Evolutionary conservation across 1,284 basidiomycete species (phyloP).

Genomic region (Ustilago cynodontis): DNA sequence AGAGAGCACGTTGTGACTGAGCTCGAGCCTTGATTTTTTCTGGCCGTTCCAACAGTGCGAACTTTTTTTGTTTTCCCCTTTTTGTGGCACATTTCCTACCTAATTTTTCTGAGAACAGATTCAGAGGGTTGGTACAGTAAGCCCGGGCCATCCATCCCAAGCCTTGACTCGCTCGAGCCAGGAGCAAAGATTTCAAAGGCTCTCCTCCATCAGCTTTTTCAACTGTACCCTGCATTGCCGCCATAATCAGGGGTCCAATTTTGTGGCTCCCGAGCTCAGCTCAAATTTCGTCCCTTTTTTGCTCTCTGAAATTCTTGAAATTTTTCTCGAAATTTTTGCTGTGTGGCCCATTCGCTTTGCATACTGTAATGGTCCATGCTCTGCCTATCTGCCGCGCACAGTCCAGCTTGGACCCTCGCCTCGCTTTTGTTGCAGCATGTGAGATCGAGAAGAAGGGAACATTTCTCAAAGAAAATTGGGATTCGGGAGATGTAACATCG

Average conservation of each 20-base stretch:
- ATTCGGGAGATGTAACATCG: constrained; percentile 1
- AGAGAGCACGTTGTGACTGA: constrained; percentile 4
- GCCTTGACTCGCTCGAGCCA: constrained; percentile 14
- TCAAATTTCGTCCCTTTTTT: neutral
- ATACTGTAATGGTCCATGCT: constrained; percentile 6
- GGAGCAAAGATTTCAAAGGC: constrained; percentile 3
- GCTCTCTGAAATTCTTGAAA: neutral
- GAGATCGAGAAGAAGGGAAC: too few species aligned
- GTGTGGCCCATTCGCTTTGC: constrained; percentile 2
- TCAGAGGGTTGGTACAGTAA: constrained; percentile 1
- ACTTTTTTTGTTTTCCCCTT: neutral
- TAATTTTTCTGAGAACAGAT: neutral
- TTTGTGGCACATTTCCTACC: neutral
- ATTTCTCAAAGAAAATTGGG: too few species aligned
- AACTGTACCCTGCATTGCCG: constrained; percentile 9
- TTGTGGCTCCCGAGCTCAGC: too few species aligned
- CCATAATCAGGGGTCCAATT: constrained; percentile 2
- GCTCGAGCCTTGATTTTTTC: constrained; percentile 20
- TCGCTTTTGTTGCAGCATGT: neutral
- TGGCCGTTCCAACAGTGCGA: constrained; percentile 6
- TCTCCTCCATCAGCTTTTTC: too few species aligned
- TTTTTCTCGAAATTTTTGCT: neutral
- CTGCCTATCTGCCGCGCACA: constrained; percentile 20
- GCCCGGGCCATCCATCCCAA: constrained; percentile 11
- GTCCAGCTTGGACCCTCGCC: constrained; percentile 20